Base-by-base conservation (phyloP, 495 filamentous ascomycete species). In the Penicillium lividum region DNA sequence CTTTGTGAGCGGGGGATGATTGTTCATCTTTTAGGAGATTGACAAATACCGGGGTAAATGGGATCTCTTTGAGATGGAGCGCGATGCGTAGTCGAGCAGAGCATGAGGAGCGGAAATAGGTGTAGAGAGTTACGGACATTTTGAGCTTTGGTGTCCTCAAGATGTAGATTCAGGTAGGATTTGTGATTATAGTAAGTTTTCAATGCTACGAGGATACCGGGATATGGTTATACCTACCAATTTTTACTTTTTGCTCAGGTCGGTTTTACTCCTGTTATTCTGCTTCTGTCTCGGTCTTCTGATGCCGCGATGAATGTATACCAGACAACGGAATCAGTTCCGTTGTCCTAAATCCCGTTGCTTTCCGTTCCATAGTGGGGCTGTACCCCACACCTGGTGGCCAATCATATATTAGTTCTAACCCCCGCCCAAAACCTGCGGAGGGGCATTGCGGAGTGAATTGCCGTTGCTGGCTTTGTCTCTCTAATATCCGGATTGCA, bases 21-120 rank as follows among this genome's bases (percentile, higher is more conserved):
- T 82, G 81, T 28, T 81, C 77, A 56, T 65, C 60, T 53, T 74
- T 68, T 34, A 79, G 68, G 9, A 84, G 76, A 64, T 81, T 73
- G 60, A 82, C 69, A 58, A 71, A 71, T 56, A 74, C 63, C 11
- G 72, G 61, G 29, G 59, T 71, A 66, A 73, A 79, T 16, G 70
- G 67, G 53, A 83, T 68, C 33, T 60, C 57, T 61, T 82, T 82
- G 27, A 80, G 70, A 51, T 77, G 56, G 0, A 81, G 72, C 18
- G 79, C 81, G 59, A 80, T 83, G 38, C 80, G 80, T 5, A 84
- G 65, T 10, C 81, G 74, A 11, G 77, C 80, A n/a, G 80, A 77
- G 70, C 79, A 83, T 50, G 80, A 82, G 46, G 80, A 83, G 48
- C 80, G 78, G 63, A 79, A 83, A 70, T 81, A 84, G 51, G 76